Conservation (phyloP, 176 grass and related monocot genomes). For the Eragrostis curvula region DNA sequence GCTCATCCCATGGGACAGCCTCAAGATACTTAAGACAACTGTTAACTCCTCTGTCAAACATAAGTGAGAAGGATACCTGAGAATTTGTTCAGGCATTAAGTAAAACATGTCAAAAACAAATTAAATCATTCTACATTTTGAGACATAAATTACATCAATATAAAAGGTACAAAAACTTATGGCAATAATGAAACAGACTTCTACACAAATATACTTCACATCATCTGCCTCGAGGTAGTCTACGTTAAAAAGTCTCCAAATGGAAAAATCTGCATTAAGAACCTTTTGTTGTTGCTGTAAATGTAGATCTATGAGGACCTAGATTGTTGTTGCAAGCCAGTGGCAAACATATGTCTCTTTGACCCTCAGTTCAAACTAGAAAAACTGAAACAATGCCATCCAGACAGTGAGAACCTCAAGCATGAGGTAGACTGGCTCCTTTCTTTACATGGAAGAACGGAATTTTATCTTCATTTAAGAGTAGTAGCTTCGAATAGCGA, state of each 20-base stretch:
- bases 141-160: slow-evolving; percentile 16
- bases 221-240: not conserved
- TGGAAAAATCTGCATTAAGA: not conserved
- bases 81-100: slow-evolving; percentile 36
- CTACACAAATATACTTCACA: not conserved
- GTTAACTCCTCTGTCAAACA: slow-evolving; percentile 81
- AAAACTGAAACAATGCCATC: not conserved
- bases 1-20: slow-evolving; percentile 79
- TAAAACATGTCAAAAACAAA: slow-evolving; percentile 22
- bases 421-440: not conserved
- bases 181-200: slow-evolving; percentile 7
- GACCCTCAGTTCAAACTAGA: not conserved
- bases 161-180: not conserved
- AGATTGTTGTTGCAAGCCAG: not conserved
- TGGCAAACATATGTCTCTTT: not conserved
- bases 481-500: not conserved
- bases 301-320: not conserved
- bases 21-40: slow-evolving; percentile 74
- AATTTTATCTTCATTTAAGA: slow-evolving; percentile 1
- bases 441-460: not conserved
- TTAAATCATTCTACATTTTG: not conserved
- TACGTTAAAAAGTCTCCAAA: not conserved
- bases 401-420: not conserved
- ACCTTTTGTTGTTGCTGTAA: not conserved
- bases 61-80: slow-evolving; percentile 84